Evolutionary conservation across 371 early-diverging fungal genomes (phyloP), one percentile per base, ranked within the genome.

Genomic region (Neoconidiobolus thromboides): DNA sequence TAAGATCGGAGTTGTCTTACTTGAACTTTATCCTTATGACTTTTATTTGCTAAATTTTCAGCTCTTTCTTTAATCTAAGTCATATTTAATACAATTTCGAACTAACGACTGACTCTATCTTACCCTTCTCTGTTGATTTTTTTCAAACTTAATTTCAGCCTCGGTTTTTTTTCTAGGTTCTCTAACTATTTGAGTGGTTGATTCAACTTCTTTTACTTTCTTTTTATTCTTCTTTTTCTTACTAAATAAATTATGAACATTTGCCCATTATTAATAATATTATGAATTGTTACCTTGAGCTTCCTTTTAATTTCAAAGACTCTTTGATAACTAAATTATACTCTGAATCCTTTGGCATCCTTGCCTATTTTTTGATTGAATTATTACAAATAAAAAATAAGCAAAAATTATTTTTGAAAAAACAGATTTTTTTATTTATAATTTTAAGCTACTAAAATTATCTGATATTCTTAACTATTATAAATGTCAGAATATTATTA

Each of bases 21-120:
- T 52, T 7, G 14, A n/a, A 52, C 52, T 52, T 36, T 52, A 38
- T 52, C 52, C 12, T 52, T 52, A 52, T 52, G 52, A 52, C 37
- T 37, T 14, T 26, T 3, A 3, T 52, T 52, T 7, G 52, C 14
- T 7, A 36, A 7, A n/a, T 26, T 39, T 52, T 52, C 15, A 36
- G 38, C 37, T 36, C 38, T 52, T 37, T 52, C 52, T 36, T 52
- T 52, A 7, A 52, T 26, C 52, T 52, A 52, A 36, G 12, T 52
- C 38, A 52, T 3, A 37, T n/a, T 7, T 37, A 52, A 36, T 6
- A 52, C 5, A 52, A 37, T 2, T 26, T 26, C 15, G 52, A n/a
- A 37, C 15, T 37, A 26, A 52, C 10, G 7, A 37, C 2, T 26
- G 4, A 26, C 26, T 26, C 26, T 26, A 49, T 4, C 26, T 12